A percentile compares a stretch with the other conserved stretches of the same genome.
Conservation (phyloP, 1,284 basidiomycete species). For the Mycena sp. region DNA sequence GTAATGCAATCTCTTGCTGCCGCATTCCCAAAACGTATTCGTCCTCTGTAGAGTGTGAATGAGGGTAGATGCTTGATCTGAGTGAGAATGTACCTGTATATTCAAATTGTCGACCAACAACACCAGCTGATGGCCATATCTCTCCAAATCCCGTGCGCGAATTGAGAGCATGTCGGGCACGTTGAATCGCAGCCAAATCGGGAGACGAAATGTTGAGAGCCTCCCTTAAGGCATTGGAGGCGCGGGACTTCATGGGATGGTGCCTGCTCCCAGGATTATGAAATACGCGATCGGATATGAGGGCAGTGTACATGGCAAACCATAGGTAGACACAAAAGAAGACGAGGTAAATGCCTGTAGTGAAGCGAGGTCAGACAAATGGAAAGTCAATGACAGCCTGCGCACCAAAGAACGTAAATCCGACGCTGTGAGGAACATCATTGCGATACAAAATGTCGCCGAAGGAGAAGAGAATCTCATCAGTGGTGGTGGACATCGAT, state of each 20-base stretch:
- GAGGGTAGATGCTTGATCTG: too few relatives aligned
- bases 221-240: neutral
- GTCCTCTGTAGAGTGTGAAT: too few relatives aligned
- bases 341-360: neutral
- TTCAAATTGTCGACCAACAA: too few relatives aligned
- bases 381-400: neutral
- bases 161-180: neutral
- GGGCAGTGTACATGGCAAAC: neutral
- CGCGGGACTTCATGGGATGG: neutral
- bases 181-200: conserved; percentile 8
- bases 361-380: neutral
- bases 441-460: neutral
- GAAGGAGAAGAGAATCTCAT: neutral
- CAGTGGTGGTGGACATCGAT: too few relatives aligned
- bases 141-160: too few relatives aligned
- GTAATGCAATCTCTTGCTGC: too few relatives aligned
- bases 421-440: neutral
- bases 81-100: too few relatives aligned
- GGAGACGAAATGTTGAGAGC: conserved; percentile 7
- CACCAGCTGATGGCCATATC: too few relatives aligned
- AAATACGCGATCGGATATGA: neutral
- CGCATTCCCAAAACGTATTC: too few relatives aligned
- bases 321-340: neutral
- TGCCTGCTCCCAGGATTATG: neutral
- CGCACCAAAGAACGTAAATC: conserved; percentile 1